Evolutionary conservation across 2,329 filamentous ascomycete genomes (phyloP).

Genomic region (Trichophyton schoenleinii): DNA sequence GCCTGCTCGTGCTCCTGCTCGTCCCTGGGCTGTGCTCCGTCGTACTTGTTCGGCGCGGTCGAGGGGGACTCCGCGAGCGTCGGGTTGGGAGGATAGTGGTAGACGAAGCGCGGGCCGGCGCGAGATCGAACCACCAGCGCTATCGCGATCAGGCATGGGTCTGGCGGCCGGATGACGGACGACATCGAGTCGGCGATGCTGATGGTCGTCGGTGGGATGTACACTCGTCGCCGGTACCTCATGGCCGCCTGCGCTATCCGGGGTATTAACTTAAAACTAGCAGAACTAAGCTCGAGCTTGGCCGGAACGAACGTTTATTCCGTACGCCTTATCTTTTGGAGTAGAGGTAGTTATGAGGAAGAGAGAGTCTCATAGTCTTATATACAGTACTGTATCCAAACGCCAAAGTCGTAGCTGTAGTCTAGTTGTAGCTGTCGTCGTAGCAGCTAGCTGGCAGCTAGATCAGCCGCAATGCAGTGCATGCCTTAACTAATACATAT

Average conservation of each 20-base stretch:
- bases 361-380: not conserved
- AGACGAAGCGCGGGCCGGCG: constrained; percentile 70
- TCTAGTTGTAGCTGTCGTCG: too few relatives aligned
- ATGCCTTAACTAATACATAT: not conserved
- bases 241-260: not conserved
- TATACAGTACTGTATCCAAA: not conserved
- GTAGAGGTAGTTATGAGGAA: not conserved
- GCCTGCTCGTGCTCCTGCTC: not conserved
- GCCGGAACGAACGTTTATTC: not conserved
- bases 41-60: constrained; percentile 12
- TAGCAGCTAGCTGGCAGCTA: too few relatives aligned
- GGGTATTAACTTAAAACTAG: too few relatives aligned
- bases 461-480: not conserved
- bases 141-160: constrained; percentile 53
- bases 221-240: not conserved
- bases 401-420: not conserved
- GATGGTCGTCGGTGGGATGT: not conserved
- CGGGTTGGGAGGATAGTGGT: constrained; percentile 64
- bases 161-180: constrained; percentile 36
- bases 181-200: constrained; percentile 27
- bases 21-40: not conserved
- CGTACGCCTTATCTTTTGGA: not conserved
- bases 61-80: constrained; percentile 27
- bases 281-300: not conserved
- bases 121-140: constrained; percentile 63